Base-by-base conservation (phyloP, 345 rosid genomes). In the Syzygium grande region DNA sequence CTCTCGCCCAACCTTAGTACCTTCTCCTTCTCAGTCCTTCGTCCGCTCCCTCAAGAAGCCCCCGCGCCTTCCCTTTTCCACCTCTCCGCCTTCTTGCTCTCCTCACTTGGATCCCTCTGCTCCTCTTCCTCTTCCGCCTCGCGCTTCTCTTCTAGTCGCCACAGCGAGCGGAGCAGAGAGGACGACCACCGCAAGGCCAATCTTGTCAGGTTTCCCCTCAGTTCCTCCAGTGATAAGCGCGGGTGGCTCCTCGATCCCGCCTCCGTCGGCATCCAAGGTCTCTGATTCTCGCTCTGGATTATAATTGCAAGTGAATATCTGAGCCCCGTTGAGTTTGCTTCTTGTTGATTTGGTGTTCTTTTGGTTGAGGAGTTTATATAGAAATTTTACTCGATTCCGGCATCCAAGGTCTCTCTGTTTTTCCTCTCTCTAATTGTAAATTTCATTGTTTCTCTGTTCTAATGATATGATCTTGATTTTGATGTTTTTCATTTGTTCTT, bases 231-330 rank as follows among this genome's bases (percentile, higher is more conserved):
- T 88, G 99, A 94, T 91, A 90, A 92, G 16, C 96, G 99, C 53
- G 98, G 99, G 43, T 95, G 98, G 99, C 88, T 97, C 78, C 93
- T 97, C 84, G 88, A 96, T 85, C 97, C 99, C 5, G 85, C 95
- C 46, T 84, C 94, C 19, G 91, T 97, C 86, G 91, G 91, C 86
- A 87, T 97, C 89, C 86, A 80, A 80, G 99, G 98, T 97, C 59
- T 85, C 52, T 85, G 8, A 30, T 30, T 49, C 55, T 85, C 55
- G 55, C 55, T 52, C 55, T 52, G 17, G 19, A 21, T 84, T 27
- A 29, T 6, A 25, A 10, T 58, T 46, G 88, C 30, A 43, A 43
- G 23, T 38, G 65, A 85, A n/a, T 41, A 11, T 43, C 38, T 1
- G 52, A 34, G 55, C 11, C 54, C 19, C 30, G 27, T 86, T 87